phyloP scores from a whole-genome alignment of 805 yeast species.

The Kuraishia ogatae region DNA sequence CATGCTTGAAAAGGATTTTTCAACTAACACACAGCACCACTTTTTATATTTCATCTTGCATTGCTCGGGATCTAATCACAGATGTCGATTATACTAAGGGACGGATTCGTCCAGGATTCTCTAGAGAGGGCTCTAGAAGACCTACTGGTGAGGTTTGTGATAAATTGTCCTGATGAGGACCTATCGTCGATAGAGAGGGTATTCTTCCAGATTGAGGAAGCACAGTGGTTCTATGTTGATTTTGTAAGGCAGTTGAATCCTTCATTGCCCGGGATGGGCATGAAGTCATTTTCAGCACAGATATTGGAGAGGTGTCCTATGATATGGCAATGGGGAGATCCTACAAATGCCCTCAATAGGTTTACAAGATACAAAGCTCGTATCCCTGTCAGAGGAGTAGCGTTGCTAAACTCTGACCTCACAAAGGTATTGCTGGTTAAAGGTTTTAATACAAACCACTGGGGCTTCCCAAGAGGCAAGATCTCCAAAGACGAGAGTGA shows the following conservation, averaged over 20 bases:
- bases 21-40: background rate
- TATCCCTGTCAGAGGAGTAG: slow-evolving; percentile 96
- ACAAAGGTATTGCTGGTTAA: slow-evolving; percentile 71
- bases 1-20: background rate
- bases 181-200: slow-evolving; percentile 74
- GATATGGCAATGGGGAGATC: slow-evolving; percentile 79
- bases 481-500: slow-evolving; percentile 91
- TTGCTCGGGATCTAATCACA: background rate
- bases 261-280: slow-evolving; percentile 63
- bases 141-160: slow-evolving; percentile 77
- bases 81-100: slow-evolving; percentile 27
- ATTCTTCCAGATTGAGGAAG: slow-evolving; percentile 93
- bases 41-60: background rate
- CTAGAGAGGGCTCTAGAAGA: slow-evolving; percentile 76
- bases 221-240: slow-evolving; percentile 95
- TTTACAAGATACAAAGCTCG: slow-evolving; percentile 81
- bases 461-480: slow-evolving; percentile 98
- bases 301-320: slow-evolving; percentile 64
- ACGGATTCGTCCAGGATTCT: slow-evolving; percentile 50
- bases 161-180: slow-evolving; percentile 90
- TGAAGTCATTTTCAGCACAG: slow-evolving; percentile 65
- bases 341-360: slow-evolving; percentile 66
- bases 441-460: slow-evolving; percentile 69
- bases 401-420: slow-evolving; percentile 64
- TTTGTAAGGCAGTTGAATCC: slow-evolving; percentile 69